A percentile compares a stretch with the other conserved stretches of the same genome.
phyloP scores from a whole-genome alignment of 345 rosid species.

The Citrus inodora region DNA sequence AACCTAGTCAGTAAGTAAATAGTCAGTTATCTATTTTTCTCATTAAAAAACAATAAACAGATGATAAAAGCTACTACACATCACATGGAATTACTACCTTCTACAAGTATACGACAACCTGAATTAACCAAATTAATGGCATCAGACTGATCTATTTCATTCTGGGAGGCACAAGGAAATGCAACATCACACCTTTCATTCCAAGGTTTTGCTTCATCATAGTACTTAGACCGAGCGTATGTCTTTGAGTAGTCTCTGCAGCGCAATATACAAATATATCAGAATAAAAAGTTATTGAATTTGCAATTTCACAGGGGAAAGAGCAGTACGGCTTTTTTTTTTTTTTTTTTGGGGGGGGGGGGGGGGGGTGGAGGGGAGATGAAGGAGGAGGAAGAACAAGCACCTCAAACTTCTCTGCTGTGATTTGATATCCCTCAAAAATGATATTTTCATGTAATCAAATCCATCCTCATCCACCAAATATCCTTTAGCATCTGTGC shows the following conservation, averaged over 20 bases:
- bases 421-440: slow-evolving; percentile 91
- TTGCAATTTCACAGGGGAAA: not conserved
- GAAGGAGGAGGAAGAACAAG: not conserved
- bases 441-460: slow-evolving; percentile 92
- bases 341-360: too few relatives aligned
- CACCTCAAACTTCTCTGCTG: slow-evolving; percentile 97
- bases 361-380: not conserved
- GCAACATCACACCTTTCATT: slow-evolving; percentile 92
- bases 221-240: slow-evolving; percentile 94
- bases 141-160: slow-evolving; percentile 94
- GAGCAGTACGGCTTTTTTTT: not conserved
- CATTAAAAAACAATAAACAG: not conserved
- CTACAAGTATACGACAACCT: slow-evolving; percentile 85
- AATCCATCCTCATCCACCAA: slow-evolving; percentile 98
- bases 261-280: slow-evolving; percentile 13
- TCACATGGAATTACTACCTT: slow-evolving; percentile 54
- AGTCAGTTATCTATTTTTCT: not conserved
- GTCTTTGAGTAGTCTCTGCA: slow-evolving; percentile 97
- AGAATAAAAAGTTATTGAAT: slow-evolving; percentile 1
- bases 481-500: slow-evolving; percentile 88
- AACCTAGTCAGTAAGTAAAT: slow-evolving; percentile 45
- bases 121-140: slow-evolving; percentile 87
- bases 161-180: slow-evolving; percentile 91
- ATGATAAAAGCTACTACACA: not conserved
- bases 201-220: slow-evolving; percentile 98